A percentile compares a stretch with the other conserved stretches of the same genome.
Evolutionary conservation across 495 filamentous ascomycete genomes (phyloP).

Genomic region (Copromyces sp.): DNA sequence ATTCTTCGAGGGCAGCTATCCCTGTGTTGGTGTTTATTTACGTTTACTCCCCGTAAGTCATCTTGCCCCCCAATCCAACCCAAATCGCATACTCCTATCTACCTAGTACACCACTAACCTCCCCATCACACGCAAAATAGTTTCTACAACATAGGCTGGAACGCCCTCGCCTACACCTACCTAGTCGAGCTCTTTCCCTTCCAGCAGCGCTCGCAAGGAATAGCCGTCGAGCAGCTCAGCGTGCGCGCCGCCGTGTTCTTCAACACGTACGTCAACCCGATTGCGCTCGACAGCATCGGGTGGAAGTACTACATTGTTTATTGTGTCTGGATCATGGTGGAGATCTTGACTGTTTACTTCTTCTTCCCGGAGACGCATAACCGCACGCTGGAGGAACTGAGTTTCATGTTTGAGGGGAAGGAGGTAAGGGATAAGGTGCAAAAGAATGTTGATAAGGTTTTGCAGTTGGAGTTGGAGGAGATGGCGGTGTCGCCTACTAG

Average conservation of each 20-base stretch:
- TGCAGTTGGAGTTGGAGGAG: constrained; percentile 20
- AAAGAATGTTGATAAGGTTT: constrained; percentile 25
- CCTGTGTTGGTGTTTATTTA: constrained; percentile 52
- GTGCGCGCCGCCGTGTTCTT: constrained; percentile 40
- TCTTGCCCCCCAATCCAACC: background rate
- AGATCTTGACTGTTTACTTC: constrained; percentile 45
- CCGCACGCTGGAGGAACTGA: constrained; percentile 38
- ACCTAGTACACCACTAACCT: background rate
- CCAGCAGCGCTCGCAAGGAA: constrained; percentile 45
- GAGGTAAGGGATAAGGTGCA: constrained; percentile 27
- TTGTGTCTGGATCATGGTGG: constrained; percentile 47
- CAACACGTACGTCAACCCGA: constrained; percentile 55
- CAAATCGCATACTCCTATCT: background rate
- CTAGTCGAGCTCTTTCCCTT: constrained; percentile 53
- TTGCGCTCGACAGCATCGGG: constrained; percentile 43
- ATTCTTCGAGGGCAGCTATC: constrained; percentile 33
- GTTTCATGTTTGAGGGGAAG: constrained; percentile 32
- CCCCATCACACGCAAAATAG: background rate
- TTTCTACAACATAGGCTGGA: constrained; percentile 55
- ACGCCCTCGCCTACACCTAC: constrained; percentile 48
- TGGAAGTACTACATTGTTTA: constrained; percentile 59
- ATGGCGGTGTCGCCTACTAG: background rate
- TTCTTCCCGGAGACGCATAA: constrained; percentile 53
- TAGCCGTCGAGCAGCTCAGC: constrained; percentile 49
- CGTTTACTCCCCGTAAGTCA: constrained; percentile 39